A percentile compares a stretch with the other conserved stretches of the same genome.
Conservation (phyloP, 1,284 basidiomycete genomes). For the Lentinula novae-zelandiae region DNA sequence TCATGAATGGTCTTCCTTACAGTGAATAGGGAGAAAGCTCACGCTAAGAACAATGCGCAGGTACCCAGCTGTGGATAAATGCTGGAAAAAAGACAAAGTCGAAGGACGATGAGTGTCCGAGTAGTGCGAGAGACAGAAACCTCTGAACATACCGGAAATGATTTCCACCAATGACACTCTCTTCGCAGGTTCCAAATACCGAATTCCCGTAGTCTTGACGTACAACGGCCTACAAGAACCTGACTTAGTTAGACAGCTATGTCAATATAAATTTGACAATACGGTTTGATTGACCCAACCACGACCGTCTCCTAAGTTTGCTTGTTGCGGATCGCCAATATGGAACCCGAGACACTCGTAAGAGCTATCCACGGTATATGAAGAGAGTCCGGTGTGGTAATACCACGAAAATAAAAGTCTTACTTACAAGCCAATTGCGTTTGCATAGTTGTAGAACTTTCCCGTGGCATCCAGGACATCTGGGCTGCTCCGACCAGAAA, state of each 20-base stretch:
- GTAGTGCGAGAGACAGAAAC: not conserved
- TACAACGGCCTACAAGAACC: conserved; percentile 33
- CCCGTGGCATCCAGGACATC: conserved; percentile 38
- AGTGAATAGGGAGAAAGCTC: conserved; percentile 18
- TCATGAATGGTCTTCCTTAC: not conserved
- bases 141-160: conserved; percentile 43
- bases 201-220: conserved; percentile 44
- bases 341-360: conserved; percentile 52
- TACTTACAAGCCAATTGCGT: conserved; percentile 48
- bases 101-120: too few species aligned
- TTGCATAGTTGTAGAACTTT: conserved; percentile 47
- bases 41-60: conserved; percentile 55
- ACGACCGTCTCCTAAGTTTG: conserved; percentile 53
- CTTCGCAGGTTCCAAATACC: conserved; percentile 46
- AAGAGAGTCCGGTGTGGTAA: not conserved
- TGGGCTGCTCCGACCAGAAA: conserved; percentile 46
- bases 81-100: conserved; percentile 22
- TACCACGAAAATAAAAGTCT: not conserved
- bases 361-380: conserved; percentile 30
- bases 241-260: not conserved
- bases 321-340: conserved; percentile 42
- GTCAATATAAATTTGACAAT: not conserved
- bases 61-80: conserved; percentile 50
- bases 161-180: conserved; percentile 52
- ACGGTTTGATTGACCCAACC: conserved; percentile 42